A percentile compares a stretch with the other conserved stretches of the same genome.
Evolutionary conservation across 345 rosid species (phyloP).

Genomic region (Zanthoxylum bungeanum): DNA sequence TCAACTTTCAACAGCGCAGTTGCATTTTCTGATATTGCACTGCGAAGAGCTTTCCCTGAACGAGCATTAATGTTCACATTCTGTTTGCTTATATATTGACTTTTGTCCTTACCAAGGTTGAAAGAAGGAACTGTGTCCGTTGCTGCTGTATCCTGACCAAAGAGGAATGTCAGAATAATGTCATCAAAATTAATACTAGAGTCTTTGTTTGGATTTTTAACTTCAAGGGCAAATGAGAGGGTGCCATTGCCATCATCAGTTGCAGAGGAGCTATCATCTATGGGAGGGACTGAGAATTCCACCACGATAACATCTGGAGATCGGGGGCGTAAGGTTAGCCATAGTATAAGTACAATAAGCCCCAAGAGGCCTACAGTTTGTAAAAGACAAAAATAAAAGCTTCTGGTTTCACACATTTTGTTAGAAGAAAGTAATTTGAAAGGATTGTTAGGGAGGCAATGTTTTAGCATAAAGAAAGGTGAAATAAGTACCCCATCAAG

Average conservation of each 20-base stretch:
- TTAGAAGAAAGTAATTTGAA: not conserved
- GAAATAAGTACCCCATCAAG: not conserved
- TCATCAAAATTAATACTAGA: conserved; percentile 37
- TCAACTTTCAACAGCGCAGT: conserved; percentile 29
- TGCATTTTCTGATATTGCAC: conserved; percentile 20
- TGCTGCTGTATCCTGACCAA: conserved; percentile 31
- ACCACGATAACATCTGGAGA: conserved; percentile 24
- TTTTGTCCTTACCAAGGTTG: conserved; percentile 27
- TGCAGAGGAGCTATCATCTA: not conserved
- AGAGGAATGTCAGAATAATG: conserved; percentile 22
- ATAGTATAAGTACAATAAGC: conserved; percentile 29
- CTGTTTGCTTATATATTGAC: not conserved
- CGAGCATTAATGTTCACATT: not conserved
- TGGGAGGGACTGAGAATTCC: conserved; percentile 27
- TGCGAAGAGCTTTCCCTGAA: conserved; percentile 19
- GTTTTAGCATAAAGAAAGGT: not conserved
- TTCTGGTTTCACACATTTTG: conserved; percentile 14
- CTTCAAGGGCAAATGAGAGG: conserved; percentile 27
- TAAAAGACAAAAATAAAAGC: conserved; percentile 34
- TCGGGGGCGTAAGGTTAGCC: conserved; percentile 37
- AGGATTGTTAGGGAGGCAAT: not conserved
- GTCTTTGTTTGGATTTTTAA: conserved; percentile 37
- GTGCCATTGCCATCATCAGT: conserved; percentile 3
- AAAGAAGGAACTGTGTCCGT: conserved; percentile 18
- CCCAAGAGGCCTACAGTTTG: conserved; percentile 33